Evolutionary conservation across 2,329 filamentous ascomycete genomes (phyloP).

Genomic region (Paraphaeosphaeria sporulosa): DNA sequence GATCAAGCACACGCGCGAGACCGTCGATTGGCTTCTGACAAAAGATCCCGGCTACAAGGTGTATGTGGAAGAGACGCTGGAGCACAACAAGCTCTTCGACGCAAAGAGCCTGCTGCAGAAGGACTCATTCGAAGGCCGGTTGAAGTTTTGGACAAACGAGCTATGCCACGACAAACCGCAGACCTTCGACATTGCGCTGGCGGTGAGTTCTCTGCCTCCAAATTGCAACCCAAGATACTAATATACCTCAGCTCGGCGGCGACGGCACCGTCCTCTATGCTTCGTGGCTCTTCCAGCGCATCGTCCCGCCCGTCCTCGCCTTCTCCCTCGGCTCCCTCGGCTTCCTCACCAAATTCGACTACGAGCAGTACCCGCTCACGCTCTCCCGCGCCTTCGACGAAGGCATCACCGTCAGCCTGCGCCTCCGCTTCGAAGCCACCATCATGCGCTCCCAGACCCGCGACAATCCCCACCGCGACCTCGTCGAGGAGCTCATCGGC

Average conservation of each 20-base stretch:
- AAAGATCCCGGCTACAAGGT: conserved; percentile 77
- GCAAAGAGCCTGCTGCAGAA: conserved; percentile 71
- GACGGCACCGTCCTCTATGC: conserved; percentile 98
- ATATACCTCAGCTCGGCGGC: conserved; percentile 70
- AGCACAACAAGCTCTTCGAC: conserved; percentile 76
- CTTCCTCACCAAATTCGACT: conserved; percentile 97
- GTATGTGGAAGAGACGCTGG: conserved; percentile 79
- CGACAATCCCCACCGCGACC: conserved; percentile 47
- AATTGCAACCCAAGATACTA: not conserved
- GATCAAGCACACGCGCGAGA: conserved; percentile 76
- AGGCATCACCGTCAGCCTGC: conserved; percentile 86
- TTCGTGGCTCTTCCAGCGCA: conserved; percentile 94
- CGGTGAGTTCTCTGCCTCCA: conserved; percentile 53
- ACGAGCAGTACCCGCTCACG: conserved; percentile 73
- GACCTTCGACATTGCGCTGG: conserved; percentile 91
- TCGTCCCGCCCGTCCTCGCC: conserved; percentile 91
- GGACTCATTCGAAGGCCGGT: conserved; percentile 63
- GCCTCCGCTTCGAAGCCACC: conserved; percentile 90
- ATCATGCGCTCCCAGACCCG: conserved; percentile 79
- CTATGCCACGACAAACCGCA: conserved; percentile 82
- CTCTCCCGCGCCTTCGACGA: conserved; percentile 77
- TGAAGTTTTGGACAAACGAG: conserved; percentile 84
- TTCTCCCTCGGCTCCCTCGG: conserved; percentile 92
- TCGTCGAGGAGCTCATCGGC: conserved; percentile 89
- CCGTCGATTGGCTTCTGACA: conserved; percentile 82